Base-by-base conservation (phyloP, 176 grass and related monocot species). In the Microstegium vimineum region DNA sequence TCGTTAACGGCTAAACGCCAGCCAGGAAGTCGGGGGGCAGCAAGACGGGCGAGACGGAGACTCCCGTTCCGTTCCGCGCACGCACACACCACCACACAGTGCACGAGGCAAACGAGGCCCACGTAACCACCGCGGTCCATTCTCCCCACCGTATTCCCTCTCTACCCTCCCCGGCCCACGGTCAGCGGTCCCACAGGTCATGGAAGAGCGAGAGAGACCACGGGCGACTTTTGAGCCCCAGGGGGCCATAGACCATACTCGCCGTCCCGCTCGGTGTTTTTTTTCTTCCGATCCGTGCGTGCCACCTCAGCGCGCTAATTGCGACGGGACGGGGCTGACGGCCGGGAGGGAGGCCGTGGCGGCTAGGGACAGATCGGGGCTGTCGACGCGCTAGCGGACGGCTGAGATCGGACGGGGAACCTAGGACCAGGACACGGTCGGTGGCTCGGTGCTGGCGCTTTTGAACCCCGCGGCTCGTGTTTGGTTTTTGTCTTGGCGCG, bases 141-240 rank as follows among this genome's bases (percentile, higher is more conserved):
- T 6, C n/a, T n/a, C 13, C 45, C 16, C 34, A 80, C 76, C 14
- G 2, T 0, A 3, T 14, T 15, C 4, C 3, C 62, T 6, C 8
- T 0, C 17, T 9, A 61, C 35, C 52, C 49, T 2, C 83, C 0
- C 0, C 25, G 60, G 4, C 16, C 60, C 32, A 0, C 25, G 0
- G 0, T 0, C 0, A 0, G 0, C 0, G 34, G 8, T 0, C 61
- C 77, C 70, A 81, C 26, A 0, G 2, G 22, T 46, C 77, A 86
- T n/a, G 0, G 25, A 54, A 0, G 0, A n/a, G n/a, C n/a, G n/a
- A n/a, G n/a, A n/a, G n/a, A 2, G 54, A 11, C 54, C 4, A n/a
- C 52, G 8, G 45, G 15, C 43, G 43, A 46, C 12, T 46, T n/a
- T 46, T 16, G 14, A 46, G 43, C 5, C 12, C 43, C 42, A 45